Percentiles rank a stretch among this genome's conserved stretches.
Conservation (phyloP, 2,329 filamentous ascomycete genomes). For the Trichoderma asperellum region DNA sequence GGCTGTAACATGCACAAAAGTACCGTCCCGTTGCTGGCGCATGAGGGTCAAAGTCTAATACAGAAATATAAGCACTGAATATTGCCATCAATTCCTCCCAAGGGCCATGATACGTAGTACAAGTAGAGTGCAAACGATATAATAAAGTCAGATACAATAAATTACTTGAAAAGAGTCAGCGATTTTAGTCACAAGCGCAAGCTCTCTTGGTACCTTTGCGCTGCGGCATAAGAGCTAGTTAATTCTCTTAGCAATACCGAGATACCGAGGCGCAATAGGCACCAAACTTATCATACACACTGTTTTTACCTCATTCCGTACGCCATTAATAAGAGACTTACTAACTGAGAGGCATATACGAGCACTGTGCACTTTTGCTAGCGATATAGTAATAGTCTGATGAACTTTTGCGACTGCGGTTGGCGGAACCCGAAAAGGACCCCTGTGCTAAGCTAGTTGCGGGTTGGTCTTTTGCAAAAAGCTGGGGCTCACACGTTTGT, state of each 20-base stretch:
- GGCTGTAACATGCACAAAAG: neutral
- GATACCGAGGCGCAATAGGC: neutral
- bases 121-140: neutral
- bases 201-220: neutral
- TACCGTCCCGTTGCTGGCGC: neutral
- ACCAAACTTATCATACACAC: neutral
- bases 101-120: too few relatives aligned
- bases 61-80: neutral
- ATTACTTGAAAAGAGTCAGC: neutral
- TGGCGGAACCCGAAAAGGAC: neutral
- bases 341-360: neutral
- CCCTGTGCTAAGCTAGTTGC: neutral
- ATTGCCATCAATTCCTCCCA: neutral
- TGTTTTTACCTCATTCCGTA: neutral
- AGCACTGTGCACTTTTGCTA: neutral
- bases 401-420: neutral
- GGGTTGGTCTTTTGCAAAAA: neutral
- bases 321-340: neutral
- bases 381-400: neutral
- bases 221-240: too few relatives aligned
- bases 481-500: neutral
- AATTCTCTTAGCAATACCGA: neutral
- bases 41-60: neutral
- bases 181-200: neutral
- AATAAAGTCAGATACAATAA: neutral